Evolutionary conservation across 768 basidiomycete genomes (phyloP).

Genomic region (Pisolithus microcarpus): DNA sequence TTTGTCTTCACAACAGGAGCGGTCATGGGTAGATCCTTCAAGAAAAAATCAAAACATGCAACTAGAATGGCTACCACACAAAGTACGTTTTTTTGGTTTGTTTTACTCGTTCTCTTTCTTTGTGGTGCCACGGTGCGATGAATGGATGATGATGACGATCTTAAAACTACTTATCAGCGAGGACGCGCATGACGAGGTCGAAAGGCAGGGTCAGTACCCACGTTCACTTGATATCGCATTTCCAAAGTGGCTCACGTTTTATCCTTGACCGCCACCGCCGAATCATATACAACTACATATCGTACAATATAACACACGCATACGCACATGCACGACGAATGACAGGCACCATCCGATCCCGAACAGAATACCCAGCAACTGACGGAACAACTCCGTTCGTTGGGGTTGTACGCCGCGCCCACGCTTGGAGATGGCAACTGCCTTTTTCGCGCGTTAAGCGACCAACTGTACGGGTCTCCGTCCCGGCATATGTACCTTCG

Average conservation of each 20-base stretch:
- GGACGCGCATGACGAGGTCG: conserved; percentile 53
- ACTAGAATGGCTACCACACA: conserved; percentile 26
- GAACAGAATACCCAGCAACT: conserved; percentile 59
- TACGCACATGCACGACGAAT: neutral
- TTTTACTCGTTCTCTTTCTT: conserved; percentile 11
- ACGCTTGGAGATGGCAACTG: conserved; percentile 91
- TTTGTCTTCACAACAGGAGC: conserved; percentile 1
- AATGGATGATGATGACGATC: no score
- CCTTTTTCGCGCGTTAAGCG: conserved; percentile 83
- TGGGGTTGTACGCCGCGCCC: conserved; percentile 82
- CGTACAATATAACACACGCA: neutral
- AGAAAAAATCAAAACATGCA: conserved; percentile 31
- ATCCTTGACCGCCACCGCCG: neutral
- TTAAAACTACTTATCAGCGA: conserved; percentile 30
- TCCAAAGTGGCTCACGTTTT: conserved; percentile 11
- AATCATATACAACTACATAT: conserved; percentile 9
- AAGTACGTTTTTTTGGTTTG: conserved; percentile 32
- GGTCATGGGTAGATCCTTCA: conserved; percentile 35
- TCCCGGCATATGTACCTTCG: conserved; percentile 63
- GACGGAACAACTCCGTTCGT: conserved; percentile 61
- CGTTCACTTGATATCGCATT: conserved; percentile 14
- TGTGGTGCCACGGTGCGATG: no score
- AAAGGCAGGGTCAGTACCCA: conserved; percentile 46
- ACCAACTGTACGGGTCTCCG: conserved; percentile 77
- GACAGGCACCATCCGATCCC: conserved; percentile 48